Evolutionary conservation across 1,284 basidiomycete species (phyloP).

Genomic region (Apiotrichum sp.): DNA sequence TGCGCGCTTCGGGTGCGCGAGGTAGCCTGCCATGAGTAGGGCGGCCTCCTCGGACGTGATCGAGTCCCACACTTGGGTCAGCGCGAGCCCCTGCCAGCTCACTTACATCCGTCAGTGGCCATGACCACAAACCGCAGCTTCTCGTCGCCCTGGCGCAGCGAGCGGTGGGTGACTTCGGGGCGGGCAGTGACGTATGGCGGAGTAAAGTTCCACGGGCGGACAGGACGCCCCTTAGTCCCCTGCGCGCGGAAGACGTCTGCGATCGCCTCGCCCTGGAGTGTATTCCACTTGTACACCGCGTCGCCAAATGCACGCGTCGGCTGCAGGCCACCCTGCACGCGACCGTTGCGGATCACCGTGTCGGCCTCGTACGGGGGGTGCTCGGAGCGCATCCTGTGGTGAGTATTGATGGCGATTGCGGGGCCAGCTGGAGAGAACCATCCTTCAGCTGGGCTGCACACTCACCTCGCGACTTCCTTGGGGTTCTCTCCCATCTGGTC

Average conservation of each 20-base stretch:
- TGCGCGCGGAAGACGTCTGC: slow-evolving; percentile 61
- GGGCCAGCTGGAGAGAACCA: no score
- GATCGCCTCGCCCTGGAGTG: slow-evolving; percentile 64
- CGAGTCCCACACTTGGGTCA: slow-evolving; percentile 70
- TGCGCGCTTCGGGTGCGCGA: slow-evolving; percentile 58
- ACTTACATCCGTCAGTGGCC: slow-evolving; percentile 74
- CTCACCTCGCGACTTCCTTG: slow-evolving; percentile 56
- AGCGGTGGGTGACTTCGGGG: slow-evolving; percentile 81
- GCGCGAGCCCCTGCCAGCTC: background rate
- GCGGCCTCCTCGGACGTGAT: slow-evolving; percentile 94
- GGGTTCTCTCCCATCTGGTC: slow-evolving; percentile 93
- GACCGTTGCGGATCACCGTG: slow-evolving; percentile 75
- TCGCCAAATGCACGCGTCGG: slow-evolving; percentile 87
- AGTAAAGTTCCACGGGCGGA: slow-evolving; percentile 61
- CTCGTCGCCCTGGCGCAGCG: slow-evolving; percentile 50
- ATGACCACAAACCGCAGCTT: slow-evolving; percentile 68
- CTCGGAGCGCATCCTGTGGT: slow-evolving; percentile 70
- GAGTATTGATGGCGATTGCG: background rate
- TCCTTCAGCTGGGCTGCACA: background rate
- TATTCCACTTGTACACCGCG: slow-evolving; percentile 76
- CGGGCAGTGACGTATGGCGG: slow-evolving; percentile 91
- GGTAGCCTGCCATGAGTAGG: slow-evolving; percentile 75
- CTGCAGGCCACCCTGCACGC: slow-evolving; percentile 87
- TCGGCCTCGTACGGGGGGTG: slow-evolving; percentile 77
- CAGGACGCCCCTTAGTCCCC: slow-evolving; percentile 57